Base-by-base conservation (phyloP, 2,329 filamentous ascomycete genomes). In the Arthrobotrys iridis region DNA sequence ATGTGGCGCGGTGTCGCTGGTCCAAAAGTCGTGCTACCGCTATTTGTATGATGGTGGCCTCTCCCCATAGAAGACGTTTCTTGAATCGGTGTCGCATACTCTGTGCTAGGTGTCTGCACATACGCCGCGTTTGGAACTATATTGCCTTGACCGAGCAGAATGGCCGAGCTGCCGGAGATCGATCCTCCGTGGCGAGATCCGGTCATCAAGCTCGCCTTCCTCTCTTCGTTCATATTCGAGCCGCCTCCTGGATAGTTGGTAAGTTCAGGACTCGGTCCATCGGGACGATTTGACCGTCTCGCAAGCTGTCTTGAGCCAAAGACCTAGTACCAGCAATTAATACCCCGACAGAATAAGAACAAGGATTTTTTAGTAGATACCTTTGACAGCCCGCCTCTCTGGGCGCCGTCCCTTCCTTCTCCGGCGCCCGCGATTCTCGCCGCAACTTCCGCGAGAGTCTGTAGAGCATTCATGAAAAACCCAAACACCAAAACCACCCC, bases 301-400 rank as follows among this genome's bases (percentile, higher is more conserved):
- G 92, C 92, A 41, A 97, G 85, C 82, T 97, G 93, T 50, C 93
- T 91, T 87, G 93, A 93, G 58, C 93, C 93, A 80, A 97, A 96
- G 48, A 93, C 92, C 83, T 84, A 77, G 20, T 11, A 58, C 35
- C 41, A 57, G 48, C 5, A 10, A 24, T 57, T 41, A 77, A 57
- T 13, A 24, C 7, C 15, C 3, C 46, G 11, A 40, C 13, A 6
- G 13, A 15, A 40, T 41, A 59, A 62, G 24, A n/a, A 3, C n/a
- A 26, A 48, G 11, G 71, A 24, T 20, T 10, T 35, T 26, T 11
- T 40, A 8, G 35, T 62, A 20, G 20, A 33, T 57, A 65, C 87
- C 83, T 93, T 97, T 78, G 90, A 90, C 63, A 99, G 85, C 6
- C 93, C 94, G 80, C 95, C 94, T 81, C 92, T 86, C 58, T 89